Conservation (phyloP, 179 eudicot genomes). For the Beta corolliflora region DNA sequence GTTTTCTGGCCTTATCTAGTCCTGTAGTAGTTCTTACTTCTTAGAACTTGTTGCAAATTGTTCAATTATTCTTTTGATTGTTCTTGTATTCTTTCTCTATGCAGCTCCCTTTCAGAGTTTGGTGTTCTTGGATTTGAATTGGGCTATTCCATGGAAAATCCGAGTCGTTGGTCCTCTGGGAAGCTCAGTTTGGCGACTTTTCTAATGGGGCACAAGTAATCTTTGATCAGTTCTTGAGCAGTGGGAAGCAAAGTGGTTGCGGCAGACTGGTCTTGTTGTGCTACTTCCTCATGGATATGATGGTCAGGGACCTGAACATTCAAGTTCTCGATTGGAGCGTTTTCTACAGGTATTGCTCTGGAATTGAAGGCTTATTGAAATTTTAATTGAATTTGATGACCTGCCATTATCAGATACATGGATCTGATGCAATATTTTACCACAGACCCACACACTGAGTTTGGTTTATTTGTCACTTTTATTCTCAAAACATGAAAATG, state of each 20-base stretch:
- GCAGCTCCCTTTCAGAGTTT: conserved; percentile 40
- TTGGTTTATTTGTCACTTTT: not conserved
- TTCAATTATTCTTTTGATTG: not conserved
- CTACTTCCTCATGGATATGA: conserved; percentile 42
- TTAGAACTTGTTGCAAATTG: not conserved
- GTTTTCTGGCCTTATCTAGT: not conserved
- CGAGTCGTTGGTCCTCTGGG: conserved; percentile 37
- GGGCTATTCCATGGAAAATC: conserved; percentile 43
- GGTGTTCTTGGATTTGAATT: conserved; percentile 42
- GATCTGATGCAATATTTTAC: not conserved
- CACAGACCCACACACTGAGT: not conserved
- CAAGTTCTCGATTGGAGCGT: conserved; percentile 38
- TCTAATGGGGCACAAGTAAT: conserved; percentile 37
- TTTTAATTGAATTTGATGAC: not conserved
- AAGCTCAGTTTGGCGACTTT: conserved; percentile 45
- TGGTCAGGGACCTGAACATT: conserved; percentile 43
- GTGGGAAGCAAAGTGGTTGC: conserved; percentile 41
- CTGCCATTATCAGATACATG: not conserved
- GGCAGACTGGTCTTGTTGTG: conserved; percentile 40
- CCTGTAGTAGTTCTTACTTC: not conserved
- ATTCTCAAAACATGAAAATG: not conserved
- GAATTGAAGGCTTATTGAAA: not conserved
- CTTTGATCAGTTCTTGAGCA: conserved; percentile 39
- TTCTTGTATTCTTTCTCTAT: not conserved
- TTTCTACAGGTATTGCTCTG: conserved; percentile 32